Base-by-base conservation (phyloP, 305 asterid genomes). In the Fraxinus dipetala region DNA sequence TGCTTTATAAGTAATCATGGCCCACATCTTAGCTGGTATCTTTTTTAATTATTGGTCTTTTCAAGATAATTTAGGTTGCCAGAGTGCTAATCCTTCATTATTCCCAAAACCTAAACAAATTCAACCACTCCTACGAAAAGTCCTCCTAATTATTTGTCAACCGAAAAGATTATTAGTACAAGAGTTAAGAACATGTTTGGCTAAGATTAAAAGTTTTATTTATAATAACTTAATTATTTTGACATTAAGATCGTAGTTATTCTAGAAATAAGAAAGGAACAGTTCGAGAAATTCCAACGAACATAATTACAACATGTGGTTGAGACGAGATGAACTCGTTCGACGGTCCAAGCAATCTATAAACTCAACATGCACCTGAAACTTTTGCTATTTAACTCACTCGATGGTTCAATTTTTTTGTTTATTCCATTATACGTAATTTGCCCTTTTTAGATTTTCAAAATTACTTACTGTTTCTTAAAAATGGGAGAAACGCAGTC, bases 11-110 rank as follows among this genome's bases (percentile, higher is more conserved):
- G 56, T 22, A 35, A 77, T 30, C 22, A 75, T 59, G 86, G 83
- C 70, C 89, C 83, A 82, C 86, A 82, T 61, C 82, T 80, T 82
- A 85, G 87, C 86, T 85, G 85, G 75, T 80, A 51, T 43, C 45
- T 43, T 40, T 74, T 18, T 77, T 87, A 84, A 87, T 87, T 79
- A 84, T 83, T 73, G 75, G 77, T 79, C 82, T 24, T 83, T 81
- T 83, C 84, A 80, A 65, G 77, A 75, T 79, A 61, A 84, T 78
- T 9, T 30, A 45, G 35, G 72, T 2, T 84, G 86, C 48, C 83
- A 86, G 85, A 80, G 43, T 22, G 80, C 77, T 76, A 63, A 72
- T 77, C 72, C 81, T 45, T 76, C 56, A 81, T 67, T 45, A 80
- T 65, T 80, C 73, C 54, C 34, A 34, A 56, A 24, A 13, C 34